Conservation (phyloP, 2,329 filamentous ascomycete genomes). For the Neospermospora avenae region DNA sequence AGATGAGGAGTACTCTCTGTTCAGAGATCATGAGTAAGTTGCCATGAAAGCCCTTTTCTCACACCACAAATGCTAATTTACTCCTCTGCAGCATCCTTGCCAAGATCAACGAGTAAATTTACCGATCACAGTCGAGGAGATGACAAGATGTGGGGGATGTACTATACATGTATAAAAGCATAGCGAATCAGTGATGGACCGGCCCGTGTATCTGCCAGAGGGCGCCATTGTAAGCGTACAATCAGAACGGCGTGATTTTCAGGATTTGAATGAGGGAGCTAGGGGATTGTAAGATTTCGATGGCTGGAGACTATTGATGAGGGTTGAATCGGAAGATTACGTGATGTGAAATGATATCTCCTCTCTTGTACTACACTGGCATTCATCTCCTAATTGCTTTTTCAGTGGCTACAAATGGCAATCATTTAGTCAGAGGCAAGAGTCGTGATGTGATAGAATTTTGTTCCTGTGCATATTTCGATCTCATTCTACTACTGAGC, state of each 20-base stretch:
- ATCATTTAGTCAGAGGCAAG: background rate
- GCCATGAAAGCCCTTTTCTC: background rate
- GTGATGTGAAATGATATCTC: constrained; percentile 13
- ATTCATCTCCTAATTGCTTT: background rate
- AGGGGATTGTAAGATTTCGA: background rate
- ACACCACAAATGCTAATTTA: background rate
- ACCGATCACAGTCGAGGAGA: background rate
- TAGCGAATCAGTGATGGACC: constrained; percentile 19
- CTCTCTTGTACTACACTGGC: constrained; percentile 1
- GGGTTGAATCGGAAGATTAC: background rate
- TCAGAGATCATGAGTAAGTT: constrained; percentile 96
- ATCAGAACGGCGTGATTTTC: background rate
- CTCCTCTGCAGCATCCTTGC: constrained; percentile 73
- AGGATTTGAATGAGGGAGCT: background rate
- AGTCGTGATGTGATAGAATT: background rate
- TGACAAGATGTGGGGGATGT: constrained; percentile 14
- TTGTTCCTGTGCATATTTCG: no score
- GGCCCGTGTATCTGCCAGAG: background rate
- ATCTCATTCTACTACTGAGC: no score
- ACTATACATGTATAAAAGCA: constrained; percentile 29
- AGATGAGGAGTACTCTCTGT: constrained; percentile 93
- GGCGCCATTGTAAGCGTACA: constrained; percentile 4
- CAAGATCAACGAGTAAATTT: constrained; percentile 93
- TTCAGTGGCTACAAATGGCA: background rate
- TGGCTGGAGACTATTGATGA: background rate